A percentile compares a stretch with the other conserved stretches of the same genome.
Conservation (phyloP, 805 yeast species). For the Suhomyces kilbournensis region DNA sequence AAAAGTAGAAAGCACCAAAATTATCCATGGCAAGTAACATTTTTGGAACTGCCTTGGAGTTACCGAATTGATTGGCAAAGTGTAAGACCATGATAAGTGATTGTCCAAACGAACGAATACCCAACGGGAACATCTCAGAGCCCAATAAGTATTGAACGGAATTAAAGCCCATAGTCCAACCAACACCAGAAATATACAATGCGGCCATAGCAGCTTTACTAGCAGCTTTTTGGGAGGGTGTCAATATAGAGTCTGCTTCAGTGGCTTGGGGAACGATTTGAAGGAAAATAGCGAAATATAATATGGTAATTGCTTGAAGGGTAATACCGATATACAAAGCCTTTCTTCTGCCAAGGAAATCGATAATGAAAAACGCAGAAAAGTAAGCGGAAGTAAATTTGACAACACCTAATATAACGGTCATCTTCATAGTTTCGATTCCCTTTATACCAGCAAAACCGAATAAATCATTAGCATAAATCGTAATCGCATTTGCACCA, state of each 20-base stretch:
- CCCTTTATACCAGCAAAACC: slow-evolving; percentile 46
- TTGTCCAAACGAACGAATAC: slow-evolving; percentile 48
- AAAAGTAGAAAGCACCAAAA: slow-evolving; percentile 53
- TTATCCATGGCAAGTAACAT: slow-evolving; percentile 46
- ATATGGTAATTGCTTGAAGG: slow-evolving; percentile 40
- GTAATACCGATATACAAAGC: slow-evolving; percentile 49
- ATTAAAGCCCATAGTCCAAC: slow-evolving; percentile 62
- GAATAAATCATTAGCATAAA: slow-evolving; percentile 51
- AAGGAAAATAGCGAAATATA: slow-evolving; percentile 48
- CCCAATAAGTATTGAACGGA: slow-evolving; percentile 53
- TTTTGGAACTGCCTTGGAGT: slow-evolving; percentile 52
- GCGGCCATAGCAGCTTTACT: slow-evolving; percentile 50
- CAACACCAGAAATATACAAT: slow-evolving; percentile 48
- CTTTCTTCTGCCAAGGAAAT: slow-evolving; percentile 49
- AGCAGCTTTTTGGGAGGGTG: slow-evolving; percentile 33
- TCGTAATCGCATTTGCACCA: slow-evolving; percentile 56
- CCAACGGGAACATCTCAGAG: slow-evolving; percentile 54
- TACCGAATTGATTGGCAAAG: slow-evolving; percentile 56
- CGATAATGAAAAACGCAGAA: slow-evolving; percentile 53
- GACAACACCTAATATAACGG: slow-evolving; percentile 53
- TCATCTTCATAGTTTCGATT: slow-evolving; percentile 42
- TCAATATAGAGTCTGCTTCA: slow-evolving; percentile 23
- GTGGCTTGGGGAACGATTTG: slow-evolving; percentile 44
- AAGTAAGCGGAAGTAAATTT: slow-evolving; percentile 49
- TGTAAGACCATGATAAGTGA: slow-evolving; percentile 54